Base-by-base conservation (phyloP, 331 rosid species). In the Rhamnella rubrinervis region DNA sequence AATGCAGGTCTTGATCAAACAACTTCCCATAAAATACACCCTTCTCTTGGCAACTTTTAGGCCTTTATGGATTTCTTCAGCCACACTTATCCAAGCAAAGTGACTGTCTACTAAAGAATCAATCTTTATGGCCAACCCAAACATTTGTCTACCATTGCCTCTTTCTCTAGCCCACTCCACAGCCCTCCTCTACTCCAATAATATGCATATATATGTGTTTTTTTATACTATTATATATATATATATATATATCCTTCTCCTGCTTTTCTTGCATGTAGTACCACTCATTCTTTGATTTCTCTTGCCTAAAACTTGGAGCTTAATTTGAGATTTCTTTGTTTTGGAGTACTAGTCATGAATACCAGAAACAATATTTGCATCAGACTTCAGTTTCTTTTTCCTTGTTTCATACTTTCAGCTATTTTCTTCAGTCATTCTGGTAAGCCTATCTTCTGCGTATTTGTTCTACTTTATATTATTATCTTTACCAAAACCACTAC, bases 391-490 rank as follows among this genome's bases (percentile, higher is more conserved):
- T 52, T 84, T 67, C 75, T 86, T 67, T 65, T 82, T 56, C 81
- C 86, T 67, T 80, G 63, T 72, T 58, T 86, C 2, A 59, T 77
- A 62, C 59, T 85, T 25, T 75, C 77, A 73, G 67, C 87, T 71
- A 52, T 84, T 72, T 79, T 80, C 71, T 86, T 81, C 80, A 61
- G 74, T 61, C 82, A 77, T 69, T 88, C 95, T 70, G 97, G 97
- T 91, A 88, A 77, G 88, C 49, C 76, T 39, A 47, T 31, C 49
- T 44, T 44, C 49, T 44, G 49, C 49, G 11, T 11, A 44, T 11
- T 44, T 44, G 49, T 44, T 9, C 11, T 12, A 14, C 49, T 44
- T 44, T 11, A 31, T 31, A 31, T 31, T 31, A 31, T 31, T 41
- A 9, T 23, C 31, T 16, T 47, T 1, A 26, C 0, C 35, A 39